These are phyloP conservation scores for Penicillium brevicompactum DNA, from an alignment of 2,329 filamentous ascomycete genomes.

Conservation along the genomic window DNA sequence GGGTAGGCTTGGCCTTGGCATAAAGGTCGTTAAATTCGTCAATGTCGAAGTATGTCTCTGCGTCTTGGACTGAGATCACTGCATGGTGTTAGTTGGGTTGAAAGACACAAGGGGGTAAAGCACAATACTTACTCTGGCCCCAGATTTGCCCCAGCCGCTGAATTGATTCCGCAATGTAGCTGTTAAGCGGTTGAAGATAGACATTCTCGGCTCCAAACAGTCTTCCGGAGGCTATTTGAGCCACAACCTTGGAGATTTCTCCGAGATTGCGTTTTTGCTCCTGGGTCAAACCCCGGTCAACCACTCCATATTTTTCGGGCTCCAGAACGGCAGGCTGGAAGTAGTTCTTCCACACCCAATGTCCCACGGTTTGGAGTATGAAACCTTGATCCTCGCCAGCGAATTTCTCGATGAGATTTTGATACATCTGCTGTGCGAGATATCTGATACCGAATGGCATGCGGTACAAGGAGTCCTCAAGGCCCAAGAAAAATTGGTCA, in stretches of 20 bases:
- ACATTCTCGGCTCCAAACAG: slow-evolving; percentile 93
- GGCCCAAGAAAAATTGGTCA: slow-evolving; percentile 79
- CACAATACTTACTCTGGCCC: slow-evolving; percentile 56
- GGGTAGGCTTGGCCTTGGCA: slow-evolving; percentile 89
- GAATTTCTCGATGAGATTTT: slow-evolving; percentile 75
- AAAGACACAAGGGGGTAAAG: not conserved
- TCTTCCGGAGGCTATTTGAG: slow-evolving; percentile 84
- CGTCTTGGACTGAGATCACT: slow-evolving; percentile 82
- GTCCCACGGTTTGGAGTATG: slow-evolving; percentile 78
- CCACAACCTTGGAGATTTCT: slow-evolving; percentile 88
- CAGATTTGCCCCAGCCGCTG: slow-evolving; percentile 76
- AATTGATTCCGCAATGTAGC: slow-evolving; percentile 83
- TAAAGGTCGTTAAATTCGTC: slow-evolving; percentile 99
- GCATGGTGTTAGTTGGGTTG: slow-evolving; percentile 35
- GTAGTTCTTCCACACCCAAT: slow-evolving; percentile 95
- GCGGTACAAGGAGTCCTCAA: slow-evolving; percentile 80
- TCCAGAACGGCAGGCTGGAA: slow-evolving; percentile 85
- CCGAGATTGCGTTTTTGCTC: slow-evolving; percentile 89
- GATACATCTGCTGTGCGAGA: slow-evolving; percentile 81
- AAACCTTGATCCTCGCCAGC: slow-evolving; percentile 75
- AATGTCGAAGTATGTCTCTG: slow-evolving; percentile 92
- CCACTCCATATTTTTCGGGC: slow-evolving; percentile 89
- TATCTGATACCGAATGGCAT: slow-evolving; percentile 95
- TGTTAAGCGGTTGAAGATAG: slow-evolving; percentile 92
- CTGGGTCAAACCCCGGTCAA: slow-evolving; percentile 85